Base-by-base conservation (phyloP, 2,329 filamentous ascomycete species). In the Fusarium euwallaceae region DNA sequence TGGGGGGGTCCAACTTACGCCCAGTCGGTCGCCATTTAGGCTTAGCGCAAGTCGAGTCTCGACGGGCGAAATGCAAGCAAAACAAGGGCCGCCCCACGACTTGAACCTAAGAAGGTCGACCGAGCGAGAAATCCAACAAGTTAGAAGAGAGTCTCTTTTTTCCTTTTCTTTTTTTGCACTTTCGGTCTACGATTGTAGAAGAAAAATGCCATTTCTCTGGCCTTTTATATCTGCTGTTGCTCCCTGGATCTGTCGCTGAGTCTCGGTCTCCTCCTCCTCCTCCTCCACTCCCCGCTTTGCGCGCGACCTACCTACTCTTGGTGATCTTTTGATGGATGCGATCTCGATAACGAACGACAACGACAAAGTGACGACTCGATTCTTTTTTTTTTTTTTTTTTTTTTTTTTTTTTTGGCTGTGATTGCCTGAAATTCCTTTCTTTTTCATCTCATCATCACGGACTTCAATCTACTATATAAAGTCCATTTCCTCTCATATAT, bases 21-120 rank as follows among this genome's bases (percentile, higher is more conserved):
- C 67, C 72, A 69, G 67, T 79, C 77, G 77, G 77, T 79, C 71
- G 68, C 78, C 75, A 24, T 71, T 78, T 71, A 41, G 77, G 78
- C 45, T 73, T 79, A 79, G 78, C 73, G 78, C 17, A 10, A 11
- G 27, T 24, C 39, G 17, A 24, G 43, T 53, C 55, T 68, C 60
- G 45, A 64, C 36, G 10, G 34, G 69, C 58, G 59, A 63, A 64
- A 29, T 59, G 58, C 43, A 48, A 48, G 43, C 58, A 65, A 59
- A 59, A 43, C 27, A 62, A 53, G 17, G 58, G 69, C 68, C 66
- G 69, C 68, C 66, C 65, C 67, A 72, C 60, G 59, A 72, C 61
- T 32, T 32, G 64, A 59, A 64, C 70, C 76, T 71, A 64, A 79
- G 74, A 77, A 76, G 56, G 77, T 78, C 74, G 76, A 79, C 77